Conservation (phyloP, 1,284 basidiomycete genomes). For the Pholiota adiposa region DNA sequence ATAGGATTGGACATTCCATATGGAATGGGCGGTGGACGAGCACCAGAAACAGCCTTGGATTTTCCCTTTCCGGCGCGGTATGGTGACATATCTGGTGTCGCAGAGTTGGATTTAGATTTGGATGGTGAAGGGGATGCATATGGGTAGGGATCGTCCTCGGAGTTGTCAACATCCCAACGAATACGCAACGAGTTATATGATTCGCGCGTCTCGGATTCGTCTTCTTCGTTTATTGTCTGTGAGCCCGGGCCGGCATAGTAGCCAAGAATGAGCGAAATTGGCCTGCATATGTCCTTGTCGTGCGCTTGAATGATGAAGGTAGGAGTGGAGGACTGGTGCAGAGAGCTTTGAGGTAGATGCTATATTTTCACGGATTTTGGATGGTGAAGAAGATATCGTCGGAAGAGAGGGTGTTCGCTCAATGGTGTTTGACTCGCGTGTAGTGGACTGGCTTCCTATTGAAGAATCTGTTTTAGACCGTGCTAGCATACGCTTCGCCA, state of each 20-base stretch:
- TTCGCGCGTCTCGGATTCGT: conserved; percentile 61
- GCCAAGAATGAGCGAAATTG: conserved; percentile 77
- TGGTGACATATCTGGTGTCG: conserved; percentile 31
- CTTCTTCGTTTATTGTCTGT: conserved; percentile 15
- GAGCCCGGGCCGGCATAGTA: conserved; percentile 45
- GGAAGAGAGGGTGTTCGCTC: conserved; percentile 46
- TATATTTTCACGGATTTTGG: conserved; percentile 8
- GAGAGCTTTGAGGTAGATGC: conserved; percentile 22
- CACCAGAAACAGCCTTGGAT: conserved; percentile 25
- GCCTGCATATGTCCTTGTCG: conserved; percentile 71
- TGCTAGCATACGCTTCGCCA: conserved; percentile 51
- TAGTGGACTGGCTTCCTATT: conserved; percentile 37
- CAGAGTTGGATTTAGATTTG: conserved; percentile 24
- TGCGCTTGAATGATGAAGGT: conserved; percentile 31
- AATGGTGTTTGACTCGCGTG: conserved; percentile 17
- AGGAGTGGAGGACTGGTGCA: conserved; percentile 22
- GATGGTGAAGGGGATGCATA: conserved; percentile 35
- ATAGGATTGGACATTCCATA: conserved; percentile 72
- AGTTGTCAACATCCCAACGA: conserved; percentile 76
- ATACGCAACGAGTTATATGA: conserved; percentile 70
- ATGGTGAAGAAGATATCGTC: conserved; percentile 30
- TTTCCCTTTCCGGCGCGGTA: conserved; percentile 35
- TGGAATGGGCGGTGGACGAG: conserved; percentile 37
- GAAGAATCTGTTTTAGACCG: conserved; percentile 62
- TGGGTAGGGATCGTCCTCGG: conserved; percentile 68